These are phyloP conservation scores for Yamadazyma sp. DNA, from an alignment of 805 yeast genomes.

Conservation along the genomic window DNA sequence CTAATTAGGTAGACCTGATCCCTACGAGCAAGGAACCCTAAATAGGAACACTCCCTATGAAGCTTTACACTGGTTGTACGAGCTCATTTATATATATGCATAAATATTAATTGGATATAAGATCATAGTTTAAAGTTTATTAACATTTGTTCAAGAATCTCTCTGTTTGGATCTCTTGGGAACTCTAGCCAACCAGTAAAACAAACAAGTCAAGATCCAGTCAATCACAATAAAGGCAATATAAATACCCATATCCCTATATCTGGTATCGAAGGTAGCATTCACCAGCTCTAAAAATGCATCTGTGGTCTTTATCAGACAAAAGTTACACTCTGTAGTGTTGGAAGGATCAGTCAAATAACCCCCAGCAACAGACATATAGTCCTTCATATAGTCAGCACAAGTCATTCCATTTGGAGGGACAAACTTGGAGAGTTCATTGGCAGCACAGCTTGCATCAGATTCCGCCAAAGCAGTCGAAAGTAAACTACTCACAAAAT, in stretches of 20 bases:
- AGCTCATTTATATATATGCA: too few relatives aligned
- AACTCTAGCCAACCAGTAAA: conserved; percentile 69
- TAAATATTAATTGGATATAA: too few relatives aligned
- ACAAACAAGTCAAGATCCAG: conserved; percentile 25
- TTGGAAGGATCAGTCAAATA: conserved; percentile 41
- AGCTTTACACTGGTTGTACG: too few relatives aligned
- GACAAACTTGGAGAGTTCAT: conserved; percentile 21
- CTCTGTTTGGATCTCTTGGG: conserved; percentile 56
- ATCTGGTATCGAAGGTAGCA: conserved; percentile 49
- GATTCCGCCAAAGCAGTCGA: conserved; percentile 28
- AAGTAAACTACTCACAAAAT: conserved; percentile 56
- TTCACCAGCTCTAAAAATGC: conserved; percentile 49
- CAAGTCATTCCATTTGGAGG: conserved; percentile 29
- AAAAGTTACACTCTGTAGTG: conserved; percentile 56
- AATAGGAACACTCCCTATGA: too few relatives aligned
- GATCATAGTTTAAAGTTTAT: too few relatives aligned
- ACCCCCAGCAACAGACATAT: conserved; percentile 39
- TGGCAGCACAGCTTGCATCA: conserved; percentile 34
- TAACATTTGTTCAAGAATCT: too few relatives aligned
- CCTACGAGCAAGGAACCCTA: too few relatives aligned
- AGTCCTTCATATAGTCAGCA: conserved; percentile 25
- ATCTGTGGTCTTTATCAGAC: conserved; percentile 58
- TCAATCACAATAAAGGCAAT: conserved; percentile 34
- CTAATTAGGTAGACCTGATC: too few relatives aligned
- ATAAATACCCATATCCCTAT: conserved; percentile 65